Evolutionary conservation across 192 early-diverging fungal genomes (phyloP).

Genomic region (Globomyces pollinis-pini): DNA sequence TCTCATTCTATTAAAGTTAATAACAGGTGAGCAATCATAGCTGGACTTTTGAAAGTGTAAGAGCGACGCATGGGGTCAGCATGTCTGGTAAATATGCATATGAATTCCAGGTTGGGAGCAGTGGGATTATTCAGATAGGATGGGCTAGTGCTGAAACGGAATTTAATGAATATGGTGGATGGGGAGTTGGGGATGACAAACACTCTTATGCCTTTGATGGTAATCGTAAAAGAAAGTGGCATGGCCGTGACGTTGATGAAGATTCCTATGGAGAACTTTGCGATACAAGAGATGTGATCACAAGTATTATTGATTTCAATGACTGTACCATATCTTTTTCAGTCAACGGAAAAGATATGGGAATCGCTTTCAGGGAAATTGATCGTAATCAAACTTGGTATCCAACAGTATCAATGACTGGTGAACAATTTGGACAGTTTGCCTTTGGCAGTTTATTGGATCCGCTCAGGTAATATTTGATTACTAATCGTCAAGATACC

Average conservation of each 20-base stretch:
- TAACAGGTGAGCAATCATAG: constrained; percentile 63
- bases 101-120: constrained; percentile 56
- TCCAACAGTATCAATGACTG: constrained; percentile 68
- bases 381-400: constrained; percentile 30
- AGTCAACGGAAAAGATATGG: constrained; percentile 61
- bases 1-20: not conserved
- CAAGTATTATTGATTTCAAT: constrained; percentile 57
- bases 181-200: constrained; percentile 61
- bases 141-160: constrained; percentile 58
- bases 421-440: constrained; percentile 58
- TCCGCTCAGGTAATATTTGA: constrained; percentile 11
- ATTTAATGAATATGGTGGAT: constrained; percentile 72
- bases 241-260: constrained; percentile 28
- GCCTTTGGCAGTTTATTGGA: constrained; percentile 55
- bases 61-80: constrained; percentile 44
- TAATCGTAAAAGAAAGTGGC: constrained; percentile 64
- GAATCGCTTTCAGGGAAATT: constrained; percentile 51
- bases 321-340: constrained; percentile 51
- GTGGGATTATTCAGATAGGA: constrained; percentile 76
- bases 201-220: constrained; percentile 75
- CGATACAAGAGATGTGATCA: constrained; percentile 44
- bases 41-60: constrained; percentile 70
- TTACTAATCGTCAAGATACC: constrained; percentile 1
- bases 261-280: constrained; percentile 44
- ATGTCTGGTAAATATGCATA: constrained; percentile 60